phyloP scores from a whole-genome alignment of 495 filamentous ascomycete species.

The Trichoderma reesei region DNA sequence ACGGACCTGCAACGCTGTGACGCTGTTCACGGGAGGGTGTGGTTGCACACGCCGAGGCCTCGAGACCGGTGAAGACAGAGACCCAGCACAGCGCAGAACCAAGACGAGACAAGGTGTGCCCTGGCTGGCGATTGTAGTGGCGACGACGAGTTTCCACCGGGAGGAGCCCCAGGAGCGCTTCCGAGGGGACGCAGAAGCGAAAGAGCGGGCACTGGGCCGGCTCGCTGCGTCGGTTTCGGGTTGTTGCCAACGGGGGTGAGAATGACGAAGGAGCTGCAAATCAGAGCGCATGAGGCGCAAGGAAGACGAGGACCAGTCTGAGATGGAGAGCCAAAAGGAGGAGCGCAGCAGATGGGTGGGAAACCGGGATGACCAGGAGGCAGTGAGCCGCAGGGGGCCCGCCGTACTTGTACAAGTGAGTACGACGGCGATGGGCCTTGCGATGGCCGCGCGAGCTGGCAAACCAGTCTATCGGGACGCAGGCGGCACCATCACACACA shows the following conservation, averaged over 20 bases:
- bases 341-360: constrained; percentile 1
- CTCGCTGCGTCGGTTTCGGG: background rate
- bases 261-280: background rate
- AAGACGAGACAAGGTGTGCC: background rate
- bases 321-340: constrained; percentile 1
- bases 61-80: background rate
- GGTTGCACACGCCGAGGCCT: background rate
- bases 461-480: background rate
- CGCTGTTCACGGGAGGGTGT: background rate
- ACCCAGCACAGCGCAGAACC: background rate
- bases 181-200: constrained; percentile 1
- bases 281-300: background rate
- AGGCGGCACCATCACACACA: background rate
- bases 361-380: background rate
- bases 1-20: background rate
- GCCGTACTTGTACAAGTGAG: constrained; percentile 2
- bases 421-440: background rate
- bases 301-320: background rate
- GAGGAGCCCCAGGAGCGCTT: background rate
- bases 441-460: background rate
- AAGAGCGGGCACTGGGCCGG: constrained; percentile 1
- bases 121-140: background rate
- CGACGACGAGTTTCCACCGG: background rate
- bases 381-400: background rate
- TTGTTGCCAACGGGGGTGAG: background rate